A percentile compares a stretch with the other conserved stretches of the same genome.
phyloP scores from a whole-genome alignment of 1,284 basidiomycete genomes.

The Malassezia obtusa region DNA sequence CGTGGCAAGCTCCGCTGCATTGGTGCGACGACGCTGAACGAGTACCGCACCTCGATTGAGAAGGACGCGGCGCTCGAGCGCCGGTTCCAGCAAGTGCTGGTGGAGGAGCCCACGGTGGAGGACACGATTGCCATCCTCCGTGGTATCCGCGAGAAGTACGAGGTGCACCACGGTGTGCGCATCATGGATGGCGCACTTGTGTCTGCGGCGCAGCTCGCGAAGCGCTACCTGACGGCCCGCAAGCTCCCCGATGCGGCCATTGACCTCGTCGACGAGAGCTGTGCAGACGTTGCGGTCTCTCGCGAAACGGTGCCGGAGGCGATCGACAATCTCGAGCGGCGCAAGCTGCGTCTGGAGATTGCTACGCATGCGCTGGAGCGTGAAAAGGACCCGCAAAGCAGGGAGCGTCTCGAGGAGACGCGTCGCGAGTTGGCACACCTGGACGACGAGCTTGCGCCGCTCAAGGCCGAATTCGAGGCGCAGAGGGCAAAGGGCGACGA shows the following conservation, averaged over 20 bases:
- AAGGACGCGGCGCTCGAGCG: conserved; percentile 77
- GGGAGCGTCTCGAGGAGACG: conserved; percentile 70
- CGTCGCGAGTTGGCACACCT: conserved; percentile 73
- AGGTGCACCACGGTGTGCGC: conserved; percentile 55
- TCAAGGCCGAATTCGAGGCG: conserved; percentile 78
- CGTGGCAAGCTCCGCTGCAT: conserved; percentile 82
- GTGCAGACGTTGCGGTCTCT: conserved; percentile 52
- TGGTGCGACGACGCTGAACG: conserved; percentile 83
- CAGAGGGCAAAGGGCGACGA: conserved; percentile 80
- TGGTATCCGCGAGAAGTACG: conserved; percentile 71
- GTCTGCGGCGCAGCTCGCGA: conserved; percentile 79
- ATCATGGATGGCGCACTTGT: conserved; percentile 86
- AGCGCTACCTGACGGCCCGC: conserved; percentile 66
- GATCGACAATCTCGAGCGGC: conserved; percentile 85
- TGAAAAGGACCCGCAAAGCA: conserved; percentile 78
- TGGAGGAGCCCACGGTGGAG: conserved; percentile 80
- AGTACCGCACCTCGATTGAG: conserved; percentile 93
- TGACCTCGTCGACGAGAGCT: conserved; percentile 48
- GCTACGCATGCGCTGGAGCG: conserved; percentile 79
- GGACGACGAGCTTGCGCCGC: conserved; percentile 79
- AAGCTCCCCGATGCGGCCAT: conserved; percentile 48
- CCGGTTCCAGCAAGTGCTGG: conserved; percentile 77
- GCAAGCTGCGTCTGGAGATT: conserved; percentile 83
- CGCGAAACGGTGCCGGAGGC: conserved; percentile 89
- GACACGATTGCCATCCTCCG: conserved; percentile 90